Percentiles rank a stretch among this genome's conserved stretches.
phyloP scores from a whole-genome alignment of 139 green algal genomes.

The Astrephomene gubernaculifera region DNA sequence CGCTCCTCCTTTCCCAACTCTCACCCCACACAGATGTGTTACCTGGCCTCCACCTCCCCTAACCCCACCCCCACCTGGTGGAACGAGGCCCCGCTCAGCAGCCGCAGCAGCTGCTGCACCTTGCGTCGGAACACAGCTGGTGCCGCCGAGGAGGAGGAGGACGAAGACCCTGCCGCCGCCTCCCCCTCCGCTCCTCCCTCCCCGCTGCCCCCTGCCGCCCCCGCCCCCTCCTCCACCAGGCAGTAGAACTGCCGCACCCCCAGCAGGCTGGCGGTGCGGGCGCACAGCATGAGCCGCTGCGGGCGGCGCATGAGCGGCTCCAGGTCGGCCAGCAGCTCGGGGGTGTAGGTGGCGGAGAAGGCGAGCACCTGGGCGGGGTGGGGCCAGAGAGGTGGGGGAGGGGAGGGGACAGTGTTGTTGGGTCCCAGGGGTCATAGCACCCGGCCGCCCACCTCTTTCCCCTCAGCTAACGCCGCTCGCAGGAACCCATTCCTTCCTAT shows the following conservation, averaged over 20 bases:
- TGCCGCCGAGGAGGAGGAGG: not conserved
- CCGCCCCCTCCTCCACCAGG: constrained; percentile 45
- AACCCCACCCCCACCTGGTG: constrained; percentile 60
- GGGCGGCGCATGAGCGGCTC: constrained; percentile 71
- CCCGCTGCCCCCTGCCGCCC: not conserved
- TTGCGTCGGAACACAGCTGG: constrained; percentile 55
- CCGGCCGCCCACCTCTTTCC: no score
- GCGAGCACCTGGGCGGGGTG: constrained; percentile 72
- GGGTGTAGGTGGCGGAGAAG: constrained; percentile 81
- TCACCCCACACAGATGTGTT: no score
- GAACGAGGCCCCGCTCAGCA: constrained; percentile 68
- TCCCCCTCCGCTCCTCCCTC: not conserved
- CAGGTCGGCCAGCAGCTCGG: constrained; percentile 63
- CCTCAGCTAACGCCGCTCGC: no score
- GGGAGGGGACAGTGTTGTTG: no score
- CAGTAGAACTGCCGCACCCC: constrained; percentile 79
- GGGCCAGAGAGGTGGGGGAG: not conserved
- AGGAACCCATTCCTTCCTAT: no score
- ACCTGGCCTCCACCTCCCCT: not conserved
- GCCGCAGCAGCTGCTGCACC: constrained; percentile 56
- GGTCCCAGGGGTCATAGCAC: no score
- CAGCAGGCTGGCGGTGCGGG: constrained; percentile 41
- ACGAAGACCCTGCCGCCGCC: not conserved
- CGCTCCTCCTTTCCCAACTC: no score
- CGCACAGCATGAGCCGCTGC: constrained; percentile 75